Evolutionary conservation across 176 grass and related monocot species (phyloP), one percentile per base, ranked within the genome.

Genomic region (Cymbopogon citratus): DNA sequence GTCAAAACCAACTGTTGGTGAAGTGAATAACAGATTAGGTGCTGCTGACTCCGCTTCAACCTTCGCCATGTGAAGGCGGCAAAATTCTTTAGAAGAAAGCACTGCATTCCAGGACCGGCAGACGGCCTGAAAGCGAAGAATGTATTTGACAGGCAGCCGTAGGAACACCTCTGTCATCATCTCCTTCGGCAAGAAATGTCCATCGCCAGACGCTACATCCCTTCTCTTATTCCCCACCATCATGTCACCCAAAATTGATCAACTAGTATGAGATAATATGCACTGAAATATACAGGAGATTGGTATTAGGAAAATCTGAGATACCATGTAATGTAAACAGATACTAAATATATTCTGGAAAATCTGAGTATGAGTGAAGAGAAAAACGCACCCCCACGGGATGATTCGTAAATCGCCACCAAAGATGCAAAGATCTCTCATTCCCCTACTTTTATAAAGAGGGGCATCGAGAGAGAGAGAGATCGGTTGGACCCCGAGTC

Each of bases 141-240:
- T 69, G 38, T 0, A 39, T 39, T 39, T 39, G 79, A 76, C 1
- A 0, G 85, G 52, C 15, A 87, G 78, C 27, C 48, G 21, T 28
- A 81, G 49, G 19, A 87, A 43, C 21, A 87, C 72, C 48, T 87
- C 85, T 33, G 11, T 63, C 49, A 81, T 69, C 7, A 80, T 36
- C 31, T 80, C 78, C 0, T 80, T 45, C 5, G 29, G 64, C 3
- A 80, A 28, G 21, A 12, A 7, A 3, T 0, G 5, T 31, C 2
- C 31, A 15, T 0, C 6, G 35, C 45, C 14, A 3, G 44, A 38
- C 15, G 78, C 6, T 23, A 67, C 33, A 13, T 49, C 33, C 44
- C 63, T 69, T 46, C 78, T 54, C 45, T 80, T 80, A 57, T 61
- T 27, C 25, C 25, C 26, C 26, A 21, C 43, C 36, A 40, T 43